These are phyloP conservation scores for Leptodermis oblonga DNA, from an alignment of 257 asterid species.

Conservation along the genomic window DNA sequence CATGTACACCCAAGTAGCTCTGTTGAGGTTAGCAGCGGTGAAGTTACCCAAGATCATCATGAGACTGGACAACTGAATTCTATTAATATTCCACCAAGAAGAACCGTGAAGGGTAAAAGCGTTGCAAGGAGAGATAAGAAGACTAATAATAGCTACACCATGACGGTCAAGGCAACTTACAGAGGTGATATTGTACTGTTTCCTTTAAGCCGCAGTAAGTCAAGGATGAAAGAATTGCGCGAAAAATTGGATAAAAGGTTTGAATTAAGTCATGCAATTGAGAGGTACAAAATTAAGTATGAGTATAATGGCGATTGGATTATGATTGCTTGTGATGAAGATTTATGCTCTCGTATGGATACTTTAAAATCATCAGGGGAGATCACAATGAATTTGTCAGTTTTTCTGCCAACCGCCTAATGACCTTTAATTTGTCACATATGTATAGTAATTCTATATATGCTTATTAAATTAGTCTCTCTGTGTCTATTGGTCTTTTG, in stretches of 20 bases:
- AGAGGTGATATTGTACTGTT: not conserved
- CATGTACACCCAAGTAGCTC: not conserved
- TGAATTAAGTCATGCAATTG: not conserved
- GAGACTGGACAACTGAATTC: too few species aligned
- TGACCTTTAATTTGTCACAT: too few species aligned
- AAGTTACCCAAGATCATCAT: not conserved
- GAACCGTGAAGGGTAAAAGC: not conserved
- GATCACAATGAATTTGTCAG: not conserved
- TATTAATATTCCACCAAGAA: not conserved
- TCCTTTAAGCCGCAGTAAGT: not conserved
- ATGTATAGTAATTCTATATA: too few species aligned
- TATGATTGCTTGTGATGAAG: not conserved
- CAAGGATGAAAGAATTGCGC: not conserved
- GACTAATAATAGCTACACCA: not conserved
- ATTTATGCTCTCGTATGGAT: not conserved
- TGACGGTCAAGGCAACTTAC: not conserved
- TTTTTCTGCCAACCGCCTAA: not conserved
- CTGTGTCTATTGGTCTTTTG: too few species aligned
- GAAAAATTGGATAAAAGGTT: not conserved
- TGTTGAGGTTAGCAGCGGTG: not conserved
- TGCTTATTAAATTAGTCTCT: too few species aligned
- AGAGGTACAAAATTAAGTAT: not conserved
- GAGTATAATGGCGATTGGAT: not conserved
- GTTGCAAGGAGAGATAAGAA: not conserved
- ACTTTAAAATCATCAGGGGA: not conserved